Base-by-base conservation (phyloP, 306 rosid genomes). In the Hippophae tibetana region DNA sequence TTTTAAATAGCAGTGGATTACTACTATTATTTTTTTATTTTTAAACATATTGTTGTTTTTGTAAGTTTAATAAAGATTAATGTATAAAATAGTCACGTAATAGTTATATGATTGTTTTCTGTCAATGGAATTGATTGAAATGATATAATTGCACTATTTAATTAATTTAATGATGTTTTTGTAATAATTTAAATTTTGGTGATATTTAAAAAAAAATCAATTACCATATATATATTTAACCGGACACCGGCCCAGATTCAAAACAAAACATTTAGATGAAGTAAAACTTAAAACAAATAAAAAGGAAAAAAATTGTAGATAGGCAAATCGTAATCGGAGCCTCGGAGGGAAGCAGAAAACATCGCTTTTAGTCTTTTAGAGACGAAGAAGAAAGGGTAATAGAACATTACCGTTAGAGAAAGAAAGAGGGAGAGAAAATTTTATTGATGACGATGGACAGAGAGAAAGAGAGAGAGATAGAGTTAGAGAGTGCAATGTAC, bases 381-480 rank as follows among this genome's bases (percentile, higher is more conserved):
- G 52, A 70, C 52, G 46, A 3, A 50, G 56, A 45, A 68, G 55
- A 72, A 60, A 63, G 42, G 55, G 67, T 64, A 60, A 45, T 27
- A 23, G 64, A 60, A 43, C 25, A 45, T 14, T 45, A 45, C 38
- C 38, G 9, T 27, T 26, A 2, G 11, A 69, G 54, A 58, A 46
- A 51, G 38, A 31, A 31, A 31, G 38, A 31, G 3, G 38, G 38
- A 31, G 5, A 31, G 38, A 4, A 31, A 31, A 31, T 31, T 31
- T 31, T 31, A 81, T 87, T 64, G 71, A 92, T 92, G 96, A 92
- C 98, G 79, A 88, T 93, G 99, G 99, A 88, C 76, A 84, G 99
- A 79, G 97, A 93, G 78, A 93, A 93, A 74, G 99, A 93, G 84
- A 77, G 99, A 76, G 99, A 93, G 82, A 86, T 86, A 40, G 99